phyloP scores from a whole-genome alignment of 148 eudicot genomes.

The Amaranthus palmeri region DNA sequence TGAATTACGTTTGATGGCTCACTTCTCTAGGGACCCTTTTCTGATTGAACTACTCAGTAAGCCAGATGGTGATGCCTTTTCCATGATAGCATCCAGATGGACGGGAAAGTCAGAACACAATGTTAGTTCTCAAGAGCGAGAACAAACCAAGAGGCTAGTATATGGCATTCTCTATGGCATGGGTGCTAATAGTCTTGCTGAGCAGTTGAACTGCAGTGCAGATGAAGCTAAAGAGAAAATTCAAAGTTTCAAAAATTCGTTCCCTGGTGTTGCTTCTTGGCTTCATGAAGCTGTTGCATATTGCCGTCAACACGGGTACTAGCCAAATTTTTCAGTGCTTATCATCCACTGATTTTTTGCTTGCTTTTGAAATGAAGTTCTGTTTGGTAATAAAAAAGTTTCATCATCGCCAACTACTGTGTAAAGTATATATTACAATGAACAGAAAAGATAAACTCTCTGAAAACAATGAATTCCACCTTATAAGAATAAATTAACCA shows the following conservation, averaged over 20 bases:
- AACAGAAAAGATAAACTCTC: neutral
- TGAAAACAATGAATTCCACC: neutral
- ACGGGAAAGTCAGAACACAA: conserved; percentile 55
- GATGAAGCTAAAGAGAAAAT: conserved; percentile 80
- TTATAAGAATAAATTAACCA: neutral
- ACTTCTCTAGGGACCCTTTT: conserved; percentile 78
- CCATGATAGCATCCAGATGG: conserved; percentile 94
- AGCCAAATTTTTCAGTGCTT: neutral
- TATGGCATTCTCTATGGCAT: conserved; percentile 97
- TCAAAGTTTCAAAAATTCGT: conserved; percentile 67
- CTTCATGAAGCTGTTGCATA: conserved; percentile 77
- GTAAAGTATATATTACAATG: neutral
- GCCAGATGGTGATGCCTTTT: conserved; percentile 73
- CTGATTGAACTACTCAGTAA: conserved; percentile 70
- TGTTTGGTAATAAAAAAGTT: neutral
- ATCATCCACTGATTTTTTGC: neutral
- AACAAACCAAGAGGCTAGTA: conserved; percentile 82
- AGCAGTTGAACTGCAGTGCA: conserved; percentile 77
- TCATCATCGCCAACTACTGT: neutral
- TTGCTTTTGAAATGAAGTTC: neutral
- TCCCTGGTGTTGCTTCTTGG: conserved; percentile 93
- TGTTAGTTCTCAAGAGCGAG: conserved; percentile 73
- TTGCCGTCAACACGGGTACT: conserved; percentile 78
- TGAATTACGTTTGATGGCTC: conserved; percentile 95
- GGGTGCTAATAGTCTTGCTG: conserved; percentile 84